Base-by-base conservation (phyloP, 1,139 yeast species). In the Sugiyamaella neomexicana region DNA sequence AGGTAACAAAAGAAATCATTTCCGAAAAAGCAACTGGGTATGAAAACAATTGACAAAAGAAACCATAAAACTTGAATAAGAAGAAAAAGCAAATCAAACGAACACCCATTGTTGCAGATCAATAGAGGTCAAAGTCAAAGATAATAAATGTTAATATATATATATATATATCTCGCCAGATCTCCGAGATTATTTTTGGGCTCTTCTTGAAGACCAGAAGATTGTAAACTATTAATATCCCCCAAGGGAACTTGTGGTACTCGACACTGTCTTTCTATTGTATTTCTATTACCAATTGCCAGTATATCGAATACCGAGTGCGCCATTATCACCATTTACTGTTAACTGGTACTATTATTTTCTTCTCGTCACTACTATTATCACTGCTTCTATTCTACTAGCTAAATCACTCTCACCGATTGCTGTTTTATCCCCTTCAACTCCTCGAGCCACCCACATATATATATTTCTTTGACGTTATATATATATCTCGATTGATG, bases 71-170 rank as follows among this genome's bases (percentile, higher is more conserved):
- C 20, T 41, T 23, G 27, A 8, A 23, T 23, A 42, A 42, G 15
- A 10, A 6, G 10, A 5, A 42, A 42, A 47, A 37, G 17, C 17
- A 36, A 36, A 36, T 36, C 17, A 62, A 58, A 43, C 55, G 46
- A 37, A 53, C 56, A 23, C 49, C 60, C 61, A 58, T 59, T 50
- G 54, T 53, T 50, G 39, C 42, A 34, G 36, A 29, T 31, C 27
- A 48, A 34, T 37, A 38, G 48, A 40, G 46, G 44, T 41, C 44
- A 20, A 29, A 43, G 15, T 16, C 17, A 37, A 43, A 43, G 39
- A 43, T 43, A 43, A 43, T 34, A 43, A 43, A 43, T 29, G 13
- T 16, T 15, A 31, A 31, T n/a, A 12, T 17, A 10, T 16, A 29
- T 36, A 27, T 36, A 45, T 45, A 34, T 31, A 32, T 45, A 45